These are phyloP conservation scores for Boletellus emodensis DNA, from an alignment of 768 basidiomycete species.

Conservation along the genomic window DNA sequence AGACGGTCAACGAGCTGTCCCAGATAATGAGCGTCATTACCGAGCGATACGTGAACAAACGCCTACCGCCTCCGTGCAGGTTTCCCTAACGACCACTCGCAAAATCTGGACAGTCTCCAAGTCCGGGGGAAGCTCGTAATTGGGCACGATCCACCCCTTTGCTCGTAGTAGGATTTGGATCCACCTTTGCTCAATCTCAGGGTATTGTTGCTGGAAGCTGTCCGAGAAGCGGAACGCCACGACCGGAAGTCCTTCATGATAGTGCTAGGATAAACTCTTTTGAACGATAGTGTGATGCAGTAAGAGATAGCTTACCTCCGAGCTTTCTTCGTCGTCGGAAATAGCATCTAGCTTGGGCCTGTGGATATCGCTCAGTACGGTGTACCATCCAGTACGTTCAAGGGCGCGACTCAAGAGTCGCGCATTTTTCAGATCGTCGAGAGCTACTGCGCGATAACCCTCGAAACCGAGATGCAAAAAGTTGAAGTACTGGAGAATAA, in stretches of 20 bases:
- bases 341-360: slow-evolving; percentile 30
- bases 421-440: slow-evolving; percentile 54
- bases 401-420: slow-evolving; percentile 62
- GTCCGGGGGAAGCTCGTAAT: slow-evolving; percentile 55
- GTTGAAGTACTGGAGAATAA: slow-evolving; percentile 62
- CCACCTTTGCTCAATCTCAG: slow-evolving; percentile 56
- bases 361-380: slow-evolving; percentile 55
- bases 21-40: slow-evolving; percentile 24
- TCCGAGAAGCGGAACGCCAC: slow-evolving; percentile 56
- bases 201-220: slow-evolving; percentile 47
- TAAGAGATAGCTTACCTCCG: slow-evolving; percentile 44
- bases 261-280: slow-evolving; percentile 28
- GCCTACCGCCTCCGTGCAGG: slow-evolving; percentile 45
- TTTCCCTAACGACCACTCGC: slow-evolving; percentile 60
- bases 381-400: slow-evolving; percentile 51
- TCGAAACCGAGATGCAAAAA: slow-evolving; percentile 58
- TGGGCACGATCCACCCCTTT: slow-evolving; percentile 57
- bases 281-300: not conserved
- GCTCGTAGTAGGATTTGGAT: slow-evolving; percentile 47
- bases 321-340: slow-evolving; percentile 50
- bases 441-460: slow-evolving; percentile 46
- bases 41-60: slow-evolving; percentile 17
- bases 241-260: slow-evolving; percentile 49
- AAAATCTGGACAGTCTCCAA: slow-evolving; percentile 52
- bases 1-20: slow-evolving; percentile 59